Conservation (phyloP, 768 basidiomycete species). For the Macrolepiota dolichaula region DNA sequence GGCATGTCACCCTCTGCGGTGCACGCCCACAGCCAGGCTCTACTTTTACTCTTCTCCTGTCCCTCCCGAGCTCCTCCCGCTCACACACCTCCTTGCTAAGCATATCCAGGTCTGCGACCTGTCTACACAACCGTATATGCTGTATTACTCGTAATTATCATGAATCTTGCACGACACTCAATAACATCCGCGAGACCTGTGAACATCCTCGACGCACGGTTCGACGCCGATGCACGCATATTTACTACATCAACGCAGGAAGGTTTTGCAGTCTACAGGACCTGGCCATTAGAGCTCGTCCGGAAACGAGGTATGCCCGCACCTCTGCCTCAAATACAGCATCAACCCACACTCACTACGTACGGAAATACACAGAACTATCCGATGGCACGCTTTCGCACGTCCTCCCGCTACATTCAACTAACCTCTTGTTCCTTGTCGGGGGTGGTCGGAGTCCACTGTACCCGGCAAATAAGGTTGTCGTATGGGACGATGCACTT, state of each 20-base stretch:
- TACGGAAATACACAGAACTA: constrained; percentile 48
- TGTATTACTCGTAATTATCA: constrained; percentile 26
- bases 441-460: constrained; percentile 86
- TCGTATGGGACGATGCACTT: constrained; percentile 82
- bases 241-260: constrained; percentile 78
- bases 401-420: constrained; percentile 74
- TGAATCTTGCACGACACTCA: constrained; percentile 86
- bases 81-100: neutral
- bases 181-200: constrained; percentile 76
- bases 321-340: neutral
- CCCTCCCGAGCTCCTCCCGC: neutral
- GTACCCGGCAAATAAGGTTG: constrained; percentile 89
- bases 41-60: constrained; percentile 9
- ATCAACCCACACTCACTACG: neutral
- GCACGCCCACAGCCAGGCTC: neutral
- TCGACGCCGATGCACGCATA: constrained; percentile 77
- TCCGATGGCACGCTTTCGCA: constrained; percentile 75
- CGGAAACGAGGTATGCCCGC: constrained; percentile 69
- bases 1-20: neutral
- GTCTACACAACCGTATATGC: neutral
- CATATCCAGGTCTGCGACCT: neutral
- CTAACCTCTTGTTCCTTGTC: constrained; percentile 81
- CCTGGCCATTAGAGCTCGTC: constrained; percentile 72
- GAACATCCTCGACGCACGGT: constrained; percentile 72
- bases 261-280: constrained; percentile 80